A percentile compares a stretch with the other conserved stretches of the same genome.
These are phyloP conservation scores for Alternaria incomplexa DNA, from an alignment of 2,329 filamentous ascomycete genomes.

Conservation along the genomic window DNA sequence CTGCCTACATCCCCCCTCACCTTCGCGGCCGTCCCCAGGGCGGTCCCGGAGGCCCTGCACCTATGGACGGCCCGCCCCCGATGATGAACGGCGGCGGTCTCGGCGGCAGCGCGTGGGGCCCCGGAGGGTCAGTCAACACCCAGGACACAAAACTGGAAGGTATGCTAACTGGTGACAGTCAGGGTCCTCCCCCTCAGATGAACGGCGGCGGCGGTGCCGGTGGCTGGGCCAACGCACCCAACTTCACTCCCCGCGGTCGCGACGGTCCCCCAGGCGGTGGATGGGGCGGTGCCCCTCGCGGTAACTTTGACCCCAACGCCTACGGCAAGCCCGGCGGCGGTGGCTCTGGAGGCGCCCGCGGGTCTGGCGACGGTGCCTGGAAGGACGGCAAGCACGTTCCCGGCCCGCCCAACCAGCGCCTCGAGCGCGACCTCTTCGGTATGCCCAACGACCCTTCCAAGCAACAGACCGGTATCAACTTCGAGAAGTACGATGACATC, in stretches of 20 bases:
- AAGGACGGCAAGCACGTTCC: slow-evolving; percentile 95
- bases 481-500: slow-evolving; percentile 99
- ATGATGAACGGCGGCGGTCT: slow-evolving; percentile 64
- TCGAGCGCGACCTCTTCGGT: slow-evolving; percentile 97
- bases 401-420: slow-evolving; percentile 82
- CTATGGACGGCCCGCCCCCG: slow-evolving; percentile 44
- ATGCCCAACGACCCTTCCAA: slow-evolving; percentile 88
- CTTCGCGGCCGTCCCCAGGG: slow-evolving; percentile 62
- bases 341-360: slow-evolving; percentile 65
- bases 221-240: slow-evolving; percentile 64
- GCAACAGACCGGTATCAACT: slow-evolving; percentile 99
- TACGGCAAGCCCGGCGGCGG: slow-evolving; percentile 63
- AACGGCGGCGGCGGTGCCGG: slow-evolving; percentile 68
- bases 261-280: slow-evolving; percentile 41
- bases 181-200: slow-evolving; percentile 43
- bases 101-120: slow-evolving; percentile 69
- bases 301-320: slow-evolving; percentile 67
- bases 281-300: slow-evolving; percentile 49
- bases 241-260: slow-evolving; percentile 60
- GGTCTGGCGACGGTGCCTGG: slow-evolving; percentile 96
- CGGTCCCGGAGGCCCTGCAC: slow-evolving; percentile 45
- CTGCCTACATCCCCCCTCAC: slow-evolving; percentile 84
- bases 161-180: slow-evolving; percentile 32
- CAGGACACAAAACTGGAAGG: background rate
- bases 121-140: slow-evolving; percentile 29